A percentile compares a stretch with the other conserved stretches of the same genome.
Evolutionary conservation across 345 rosid genomes (phyloP).

Genomic region (Microcos paniculata): DNA sequence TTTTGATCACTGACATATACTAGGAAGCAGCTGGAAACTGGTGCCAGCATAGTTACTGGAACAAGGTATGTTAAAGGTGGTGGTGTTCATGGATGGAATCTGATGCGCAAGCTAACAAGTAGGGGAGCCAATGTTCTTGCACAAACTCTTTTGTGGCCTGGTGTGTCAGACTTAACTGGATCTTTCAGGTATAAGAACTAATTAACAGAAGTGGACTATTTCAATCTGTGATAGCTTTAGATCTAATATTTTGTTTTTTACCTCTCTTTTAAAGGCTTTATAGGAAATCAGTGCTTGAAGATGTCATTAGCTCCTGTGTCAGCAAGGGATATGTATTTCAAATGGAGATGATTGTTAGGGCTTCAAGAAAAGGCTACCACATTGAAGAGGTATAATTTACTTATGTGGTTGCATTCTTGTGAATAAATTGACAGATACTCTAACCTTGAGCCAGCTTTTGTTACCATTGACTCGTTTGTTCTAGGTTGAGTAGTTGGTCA

Average conservation of each 20-base stretch:
- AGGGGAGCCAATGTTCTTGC: conserved; percentile 99
- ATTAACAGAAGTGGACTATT: neutral
- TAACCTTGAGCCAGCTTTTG: neutral
- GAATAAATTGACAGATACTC: neutral
- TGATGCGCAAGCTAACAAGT: conserved; percentile 95
- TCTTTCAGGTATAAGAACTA: conserved; percentile 69
- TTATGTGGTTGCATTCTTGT: conserved; percentile 4
- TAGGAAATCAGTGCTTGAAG: conserved; percentile 82
- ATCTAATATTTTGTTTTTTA: conserved; percentile 16
- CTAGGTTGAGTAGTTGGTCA: neutral
- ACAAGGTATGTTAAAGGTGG: conserved; percentile 89
- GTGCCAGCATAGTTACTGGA: conserved; percentile 92
- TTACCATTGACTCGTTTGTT: neutral
- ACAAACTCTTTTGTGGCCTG: conserved; percentile 95
- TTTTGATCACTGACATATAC: conserved; percentile 11
- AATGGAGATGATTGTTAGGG: conserved; percentile 99
- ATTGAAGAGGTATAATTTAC: conserved; percentile 75
- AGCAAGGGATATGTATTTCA: conserved; percentile 97
- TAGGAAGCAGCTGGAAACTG: conserved; percentile 88
- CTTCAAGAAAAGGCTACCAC: conserved; percentile 80
- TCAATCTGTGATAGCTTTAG: neutral
- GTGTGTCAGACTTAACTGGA: conserved; percentile 94
- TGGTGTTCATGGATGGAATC: conserved; percentile 97
- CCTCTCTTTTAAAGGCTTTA: conserved; percentile 56
- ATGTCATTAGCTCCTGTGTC: conserved; percentile 71